Evolutionary conservation across 2,329 filamentous ascomycete species (phyloP).

Genomic region (Paraphaeosphaeria sporulosa): DNA sequence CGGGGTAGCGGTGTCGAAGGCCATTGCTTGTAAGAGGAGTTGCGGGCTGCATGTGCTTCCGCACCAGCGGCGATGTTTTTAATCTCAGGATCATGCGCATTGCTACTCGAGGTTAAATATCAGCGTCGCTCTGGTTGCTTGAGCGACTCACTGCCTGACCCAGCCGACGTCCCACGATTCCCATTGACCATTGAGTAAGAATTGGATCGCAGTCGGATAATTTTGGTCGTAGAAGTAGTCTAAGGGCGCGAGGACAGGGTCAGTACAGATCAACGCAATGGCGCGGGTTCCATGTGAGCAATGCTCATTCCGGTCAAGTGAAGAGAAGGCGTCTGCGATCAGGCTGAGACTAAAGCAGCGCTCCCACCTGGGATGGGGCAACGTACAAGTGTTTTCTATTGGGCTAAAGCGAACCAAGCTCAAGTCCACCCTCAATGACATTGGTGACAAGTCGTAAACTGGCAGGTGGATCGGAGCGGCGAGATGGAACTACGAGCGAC

Average conservation of each 20-base stretch:
- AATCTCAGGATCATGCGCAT: slow-evolving; percentile 38
- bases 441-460: slow-evolving; percentile 22
- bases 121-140: not conserved
- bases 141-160: slow-evolving; percentile 34
- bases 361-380: not conserved
- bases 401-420: slow-evolving; percentile 38
- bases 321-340: not conserved
- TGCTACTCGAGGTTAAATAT: slow-evolving; percentile 25
- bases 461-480: slow-evolving; percentile 2
- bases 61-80: slow-evolving; percentile 39
- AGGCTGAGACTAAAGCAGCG: not conserved
- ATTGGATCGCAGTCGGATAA: slow-evolving; percentile 39
- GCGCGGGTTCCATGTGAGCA: not conserved
- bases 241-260: not conserved
- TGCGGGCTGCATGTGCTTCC: slow-evolving; percentile 28
- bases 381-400: slow-evolving; percentile 32
- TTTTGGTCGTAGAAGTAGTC: slow-evolving; percentile 41
- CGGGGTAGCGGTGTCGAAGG: slow-evolving; percentile 25
- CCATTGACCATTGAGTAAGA: slow-evolving; percentile 39
- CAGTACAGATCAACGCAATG: not conserved
- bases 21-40: slow-evolving; percentile 33
- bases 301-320: not conserved
- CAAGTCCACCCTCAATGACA: slow-evolving; percentile 42
- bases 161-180: slow-evolving; percentile 43
- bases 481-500: not conserved